Evolutionary conservation across 2,329 filamentous ascomycete genomes (phyloP).

Genomic region (Berkeleyomyces basicola): DNA sequence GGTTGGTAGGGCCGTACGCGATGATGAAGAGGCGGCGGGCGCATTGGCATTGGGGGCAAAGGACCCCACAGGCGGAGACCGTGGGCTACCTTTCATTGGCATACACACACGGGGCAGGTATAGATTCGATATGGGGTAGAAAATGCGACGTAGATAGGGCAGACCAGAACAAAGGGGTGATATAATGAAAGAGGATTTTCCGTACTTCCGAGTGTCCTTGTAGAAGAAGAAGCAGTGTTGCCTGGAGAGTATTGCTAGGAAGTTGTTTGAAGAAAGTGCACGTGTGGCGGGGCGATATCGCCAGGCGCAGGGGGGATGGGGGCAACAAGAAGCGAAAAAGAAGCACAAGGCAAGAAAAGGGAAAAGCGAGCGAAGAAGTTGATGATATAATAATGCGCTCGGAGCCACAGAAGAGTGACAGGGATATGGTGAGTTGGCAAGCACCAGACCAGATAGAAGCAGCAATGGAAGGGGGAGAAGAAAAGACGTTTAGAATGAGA

Average conservation of each 20-base stretch:
- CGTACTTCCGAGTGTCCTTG: too few species aligned
- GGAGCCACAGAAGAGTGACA: not conserved
- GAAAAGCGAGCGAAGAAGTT: not conserved
- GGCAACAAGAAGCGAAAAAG: not conserved
- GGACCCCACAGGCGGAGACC: not conserved
- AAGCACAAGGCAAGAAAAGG: not conserved
- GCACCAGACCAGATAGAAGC: not conserved
- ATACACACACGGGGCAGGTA: not conserved
- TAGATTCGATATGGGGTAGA: not conserved
- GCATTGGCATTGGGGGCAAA: not conserved
- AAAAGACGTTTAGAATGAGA: not conserved
- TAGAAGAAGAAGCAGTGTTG: too few species aligned
- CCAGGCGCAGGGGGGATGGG: too few species aligned
- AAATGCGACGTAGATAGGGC: not conserved
- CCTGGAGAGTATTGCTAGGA: too few species aligned
- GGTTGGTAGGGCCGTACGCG: conserved; percentile 9
- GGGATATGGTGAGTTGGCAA: not conserved
- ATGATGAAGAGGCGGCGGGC: not conserved
- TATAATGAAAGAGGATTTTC: not conserved
- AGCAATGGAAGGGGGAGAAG: not conserved
- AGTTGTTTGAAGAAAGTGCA: too few species aligned
- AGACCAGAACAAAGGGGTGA: not conserved
- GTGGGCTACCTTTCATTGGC: conserved; percentile 1
- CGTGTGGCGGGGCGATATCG: too few species aligned
- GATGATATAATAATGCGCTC: not conserved